Base-by-base conservation (phyloP, 2,329 filamentous ascomycete genomes). In the Penicillium sp. region DNA sequence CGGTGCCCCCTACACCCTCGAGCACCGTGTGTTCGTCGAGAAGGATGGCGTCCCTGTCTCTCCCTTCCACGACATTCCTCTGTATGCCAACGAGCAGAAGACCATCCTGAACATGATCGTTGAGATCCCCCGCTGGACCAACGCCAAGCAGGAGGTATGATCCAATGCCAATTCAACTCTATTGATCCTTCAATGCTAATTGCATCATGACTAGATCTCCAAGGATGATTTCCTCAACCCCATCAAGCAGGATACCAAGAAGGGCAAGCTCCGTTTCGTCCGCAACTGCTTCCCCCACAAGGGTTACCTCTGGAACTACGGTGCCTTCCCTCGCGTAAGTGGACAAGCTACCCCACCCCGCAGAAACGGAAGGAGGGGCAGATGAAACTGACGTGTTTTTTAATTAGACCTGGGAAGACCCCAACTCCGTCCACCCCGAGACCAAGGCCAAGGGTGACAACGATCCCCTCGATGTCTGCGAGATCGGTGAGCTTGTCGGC, bases 221-320 rank as follows among this genome's bases (percentile, higher is more conserved):
- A 97, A 97, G 82, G 91, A 97, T 71, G 93, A 99, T 77, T 82
- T 88, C 69, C 86, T 97, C 73, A 97, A 96, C 82, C 92, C 92
- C 72, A 95, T 96, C 81, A 96, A 96, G 86, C 93, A 99, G 81
- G 93, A 99, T 75, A 83, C 84, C 75, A 97, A 99, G 88, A 97
- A 99, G 83, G 93, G 92, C 83, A 97, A 96, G 84, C 90, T 97
- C 68, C 89, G 93, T 70, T 99, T 87, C 74, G 93, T 99, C 73
- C 90, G 93, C 79, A 99, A 99, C 87, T 99, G 93, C 86, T 99
- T 99, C 84, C 93, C 93, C 66, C 93, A 99, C 87, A 97, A 99
- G 84, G 93, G 93, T 63, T 99, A 99, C 78, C 89, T 99, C 66
- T 99, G 93, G 93, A 99, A 99, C 84, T 99, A 99, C 78, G 93